These are phyloP conservation scores for Linnemannia elongata DNA, from an alignment of 192 early-diverging fungal genomes.

Conservation along the genomic window DNA sequence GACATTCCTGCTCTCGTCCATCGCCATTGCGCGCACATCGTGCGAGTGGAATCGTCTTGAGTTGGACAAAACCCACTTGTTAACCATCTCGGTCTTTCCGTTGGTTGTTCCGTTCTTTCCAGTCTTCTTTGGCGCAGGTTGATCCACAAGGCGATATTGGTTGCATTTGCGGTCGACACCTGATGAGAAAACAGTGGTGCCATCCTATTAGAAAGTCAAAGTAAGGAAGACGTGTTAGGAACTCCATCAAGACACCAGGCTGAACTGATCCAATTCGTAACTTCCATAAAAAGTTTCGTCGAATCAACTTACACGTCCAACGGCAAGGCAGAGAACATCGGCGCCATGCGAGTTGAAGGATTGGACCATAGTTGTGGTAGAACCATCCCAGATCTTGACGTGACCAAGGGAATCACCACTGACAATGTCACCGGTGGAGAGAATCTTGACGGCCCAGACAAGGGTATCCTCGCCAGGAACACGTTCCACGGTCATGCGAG, in stretches of 20 bases:
- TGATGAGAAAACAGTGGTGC: slow-evolving; percentile 84
- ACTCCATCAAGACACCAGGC: neutral
- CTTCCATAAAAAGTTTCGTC: neutral
- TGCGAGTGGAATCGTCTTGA: slow-evolving; percentile 93
- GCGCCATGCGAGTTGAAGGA: slow-evolving; percentile 83
- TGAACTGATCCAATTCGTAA: neutral
- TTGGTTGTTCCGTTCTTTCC: slow-evolving; percentile 31
- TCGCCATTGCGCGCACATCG: slow-evolving; percentile 90
- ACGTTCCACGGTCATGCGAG: slow-evolving; percentile 85
- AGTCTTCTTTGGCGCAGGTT: slow-evolving; percentile 50
- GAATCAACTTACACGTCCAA: slow-evolving; percentile 56
- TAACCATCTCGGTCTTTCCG: slow-evolving; percentile 28
- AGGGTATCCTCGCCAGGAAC: slow-evolving; percentile 82
- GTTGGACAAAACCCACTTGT: slow-evolving; percentile 86
- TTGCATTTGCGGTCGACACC: slow-evolving; percentile 93
- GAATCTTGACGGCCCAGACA: slow-evolving; percentile 85
- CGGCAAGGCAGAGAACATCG: slow-evolving; percentile 89
- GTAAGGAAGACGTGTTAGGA: neutral
- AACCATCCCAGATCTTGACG: slow-evolving; percentile 90
- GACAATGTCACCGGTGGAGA: slow-evolving; percentile 83
- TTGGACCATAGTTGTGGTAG: slow-evolving; percentile 75
- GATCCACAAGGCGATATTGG: slow-evolving; percentile 71
- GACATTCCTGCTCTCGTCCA: slow-evolving; percentile 76
- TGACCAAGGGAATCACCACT: slow-evolving; percentile 93
- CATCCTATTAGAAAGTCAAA: slow-evolving; percentile 50